Percentiles rank a stretch among this genome's conserved stretches.
These are phyloP conservation scores for Amesomyces nigricolor DNA, from an alignment of 2,329 filamentous ascomycete species.

Conservation along the genomic window DNA sequence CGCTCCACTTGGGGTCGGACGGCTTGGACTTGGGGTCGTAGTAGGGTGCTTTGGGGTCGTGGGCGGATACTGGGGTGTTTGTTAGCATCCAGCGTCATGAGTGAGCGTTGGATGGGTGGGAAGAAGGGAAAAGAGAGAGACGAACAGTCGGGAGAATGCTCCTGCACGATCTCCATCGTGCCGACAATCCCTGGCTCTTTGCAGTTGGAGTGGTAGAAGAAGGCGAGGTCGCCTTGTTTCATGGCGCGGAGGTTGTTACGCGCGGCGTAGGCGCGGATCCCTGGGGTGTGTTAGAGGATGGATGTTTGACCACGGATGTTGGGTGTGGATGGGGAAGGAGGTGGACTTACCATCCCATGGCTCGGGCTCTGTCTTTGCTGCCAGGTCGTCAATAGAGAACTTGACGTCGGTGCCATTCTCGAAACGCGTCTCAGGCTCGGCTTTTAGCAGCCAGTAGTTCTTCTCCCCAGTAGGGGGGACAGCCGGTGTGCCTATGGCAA, in stretches of 20 bases:
- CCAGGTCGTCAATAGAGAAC: slow-evolving; percentile 91
- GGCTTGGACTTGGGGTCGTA: slow-evolving; percentile 72
- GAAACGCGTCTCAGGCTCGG: slow-evolving; percentile 78
- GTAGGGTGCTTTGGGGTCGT: slow-evolving; percentile 68
- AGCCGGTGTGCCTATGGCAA: background rate
- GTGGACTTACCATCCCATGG: slow-evolving; percentile 75
- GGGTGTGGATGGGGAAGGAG: slow-evolving; percentile 9
- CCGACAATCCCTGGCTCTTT: slow-evolving; percentile 84
- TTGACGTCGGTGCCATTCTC: slow-evolving; percentile 84
- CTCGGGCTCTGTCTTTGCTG: slow-evolving; percentile 66
- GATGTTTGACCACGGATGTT: background rate
- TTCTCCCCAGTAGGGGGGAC: background rate
- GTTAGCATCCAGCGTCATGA: background rate
- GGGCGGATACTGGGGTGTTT: slow-evolving; percentile 53
- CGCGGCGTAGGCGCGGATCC: slow-evolving; percentile 54
- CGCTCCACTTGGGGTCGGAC: slow-evolving; percentile 72
- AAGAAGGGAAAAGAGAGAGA: slow-evolving; percentile 7
- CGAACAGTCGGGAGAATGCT: slow-evolving; percentile 73
- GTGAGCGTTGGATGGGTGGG: background rate
- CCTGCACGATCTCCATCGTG: slow-evolving; percentile 80
- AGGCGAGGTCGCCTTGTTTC: slow-evolving; percentile 85
- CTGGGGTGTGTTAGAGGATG: slow-evolving; percentile 26
- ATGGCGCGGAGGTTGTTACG: slow-evolving; percentile 87
- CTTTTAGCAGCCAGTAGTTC: slow-evolving; percentile 75
- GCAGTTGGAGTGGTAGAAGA: slow-evolving; percentile 96